Base-by-base conservation (phyloP, 2,329 filamentous ascomycete genomes). In the Coleophoma cylindrospora region DNA sequence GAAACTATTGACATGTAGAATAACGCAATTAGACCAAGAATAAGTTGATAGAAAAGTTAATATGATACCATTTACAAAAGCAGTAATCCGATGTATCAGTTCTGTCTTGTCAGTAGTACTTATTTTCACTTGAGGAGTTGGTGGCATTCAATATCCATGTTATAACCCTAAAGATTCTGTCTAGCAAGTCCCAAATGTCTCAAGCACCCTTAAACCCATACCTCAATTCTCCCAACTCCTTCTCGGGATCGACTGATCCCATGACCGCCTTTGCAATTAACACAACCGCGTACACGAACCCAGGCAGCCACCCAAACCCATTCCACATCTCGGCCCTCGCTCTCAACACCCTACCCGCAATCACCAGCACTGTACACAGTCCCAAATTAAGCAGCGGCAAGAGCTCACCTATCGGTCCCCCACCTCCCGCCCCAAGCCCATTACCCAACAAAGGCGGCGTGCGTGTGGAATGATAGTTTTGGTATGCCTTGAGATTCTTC, bases 1-100 rank as follows among this genome's bases (percentile, higher is more conserved):
- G 91, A 96, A 70, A 90, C 86, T 55, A 90, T 97, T 74, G 87
- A 91, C 63, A 80, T 81, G 75, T 81, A 62, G 54, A 44, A 8
- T 12, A 33, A 27, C 15, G 14, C 41, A 27, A 12, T 7, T 17
- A 13, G 14, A 41, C 27, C 9, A 6, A 10, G 27, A 2, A 27
- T 27, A 27, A 27, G 27, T 27, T 27, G 27, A 27, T 27, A 27
- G 27, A 27, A 27, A 27, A 27, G 27, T 27, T 27, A 27, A 27
- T 27, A 27, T 27, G 27, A 27, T 27, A 27, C 27, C 27, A 27
- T 27, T 27, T 27, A 10, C 27, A 10, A 27, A 27, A 27, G 6
- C 3, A 7, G 3, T 27, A 27, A 27, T 27, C 27, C 9, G 9
- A 27, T 27, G 7, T 27, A 27, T 27, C 3, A 27, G 6, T 27